Evolutionary conservation across 2,329 filamentous ascomycete genomes (phyloP), one percentile per base, ranked within the genome.

Genomic region (Diplocarpon rosae): DNA sequence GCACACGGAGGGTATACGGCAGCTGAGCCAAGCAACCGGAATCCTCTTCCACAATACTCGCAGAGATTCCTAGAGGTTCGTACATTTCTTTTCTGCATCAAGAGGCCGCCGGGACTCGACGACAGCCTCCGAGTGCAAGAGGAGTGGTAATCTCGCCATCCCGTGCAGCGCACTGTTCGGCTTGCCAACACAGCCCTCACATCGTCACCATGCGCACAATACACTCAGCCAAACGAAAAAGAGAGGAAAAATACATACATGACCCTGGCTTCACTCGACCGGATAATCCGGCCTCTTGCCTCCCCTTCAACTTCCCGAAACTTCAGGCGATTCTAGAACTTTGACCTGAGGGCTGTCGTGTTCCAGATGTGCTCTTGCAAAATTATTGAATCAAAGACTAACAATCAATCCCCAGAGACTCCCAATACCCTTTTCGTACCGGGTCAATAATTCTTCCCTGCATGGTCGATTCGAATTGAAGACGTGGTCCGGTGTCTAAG

Each of bases 381-480:
- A 12, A 32, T 32, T 9, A 8, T 14, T 45, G 38, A 37, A 43
- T 10, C n/a, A 34, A 36, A 45, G 27, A 28, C 54, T 56, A 43
- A 58, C 46, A 14, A 14, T 31, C 14, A 36, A 39, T 24, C 14
- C 28, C 40, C 49, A 52, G 50, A 55, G 43, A 31, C 37, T 12
- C 30, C 11, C 4, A 12, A 32, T 10, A 3, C 30, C 9, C 30
- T 9, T 14, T 5, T 32, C 30, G n/a, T 10, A 32, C 30, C 30
- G 3, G 11, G 4, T 32, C 30, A 32, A 47, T 34, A 47, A 37
- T 40, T 15, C 48, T 29, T 42, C 52, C 47, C 51, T 52, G 56
- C 57, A 60, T 58, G 55, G 54, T 58, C 47, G 52, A 47, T 49
- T 48, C 40, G 47, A 50, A 36, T 44, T 53, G 40, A 53, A 37